Evolutionary conservation across 1,284 basidiomycete genomes (phyloP), one percentile per base, ranked within the genome.

Genomic region (Pseudozyma flocculosa): DNA sequence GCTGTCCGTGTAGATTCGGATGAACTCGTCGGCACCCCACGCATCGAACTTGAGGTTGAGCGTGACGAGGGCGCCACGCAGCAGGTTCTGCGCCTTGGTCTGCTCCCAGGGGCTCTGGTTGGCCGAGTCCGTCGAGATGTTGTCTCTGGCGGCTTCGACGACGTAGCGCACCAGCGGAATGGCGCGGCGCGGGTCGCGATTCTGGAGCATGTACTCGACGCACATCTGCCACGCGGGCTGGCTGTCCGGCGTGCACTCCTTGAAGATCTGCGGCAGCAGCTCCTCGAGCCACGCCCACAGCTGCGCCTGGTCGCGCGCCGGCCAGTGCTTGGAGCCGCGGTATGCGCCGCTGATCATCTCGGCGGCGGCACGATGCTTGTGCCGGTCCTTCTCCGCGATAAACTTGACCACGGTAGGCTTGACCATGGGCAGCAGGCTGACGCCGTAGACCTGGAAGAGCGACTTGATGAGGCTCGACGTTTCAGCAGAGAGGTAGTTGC

Each of bases 261-360:
- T 80, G 68, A 90, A 87, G 52, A 94, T 86, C 39, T 82, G 81
- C 40, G 87, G 84, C 24, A 96, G 79, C 40, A 85, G 85, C n/a
- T 82, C 80, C 13, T 82, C 81, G 43, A 89, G 82, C 95, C 94
- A 98, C 29, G 81, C 74, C 92, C 90, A 94, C 3, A 97, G 79
- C 43, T 79, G 76, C 43, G 84, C 79, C 42, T 85, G 83, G 57
- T 83, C 80, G 47, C 80, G 79, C 52, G 82, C 82, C 0, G 86
- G 83, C 94, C 94, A 98, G 77, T 97, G 90, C 79, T 95, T 95
- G 14, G 88, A 86, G 23, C 92, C 93, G 84, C 82, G 68, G 50
- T 76, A 47, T 43, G 89, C 73, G 40, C 92, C 93, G 41, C 85
- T 84, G 34, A 96, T 77, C 29, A 95, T 81, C 81, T 98, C 94